phyloP scores from a whole-genome alignment of 2,329 filamentous ascomycete genomes.

The Thelonectria discophora region DNA sequence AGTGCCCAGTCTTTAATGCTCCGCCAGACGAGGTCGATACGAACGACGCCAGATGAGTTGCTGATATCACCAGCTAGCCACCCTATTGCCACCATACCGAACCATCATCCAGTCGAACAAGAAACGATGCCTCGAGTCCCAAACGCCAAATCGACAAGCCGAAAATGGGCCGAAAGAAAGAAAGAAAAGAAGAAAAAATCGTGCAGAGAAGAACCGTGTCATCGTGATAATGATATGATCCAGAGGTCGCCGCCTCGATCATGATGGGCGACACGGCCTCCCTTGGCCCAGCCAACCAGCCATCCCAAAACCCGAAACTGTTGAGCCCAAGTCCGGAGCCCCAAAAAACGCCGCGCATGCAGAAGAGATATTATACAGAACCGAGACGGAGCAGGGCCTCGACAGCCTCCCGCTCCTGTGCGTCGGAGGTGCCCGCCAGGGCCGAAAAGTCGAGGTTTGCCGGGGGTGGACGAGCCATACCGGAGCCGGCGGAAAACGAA shows the following conservation, averaged over 20 bases:
- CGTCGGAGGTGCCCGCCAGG: slow-evolving; percentile 64
- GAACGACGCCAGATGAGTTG: slow-evolving; percentile 15
- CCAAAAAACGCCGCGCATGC: slow-evolving; percentile 63
- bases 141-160: slow-evolving; percentile 38
- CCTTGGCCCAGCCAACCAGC: slow-evolving; percentile 45
- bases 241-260: slow-evolving; percentile 46
- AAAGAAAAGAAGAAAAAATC: slow-evolving; percentile 24
- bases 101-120: slow-evolving; percentile 25
- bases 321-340: slow-evolving; percentile 34
- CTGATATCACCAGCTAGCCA: slow-evolving; percentile 10
- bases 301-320: slow-evolving; percentile 33
- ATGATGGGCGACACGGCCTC: slow-evolving; percentile 45
- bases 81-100: slow-evolving; percentile 27
- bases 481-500: slow-evolving; percentile 59
- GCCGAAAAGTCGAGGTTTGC: slow-evolving; percentile 62
- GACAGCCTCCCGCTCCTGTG: slow-evolving; percentile 82
- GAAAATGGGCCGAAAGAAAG: slow-evolving; percentile 21
- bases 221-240: slow-evolving; percentile 44
- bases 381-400: slow-evolving; percentile 83
- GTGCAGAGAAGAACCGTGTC: slow-evolving; percentile 43
- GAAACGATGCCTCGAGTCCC: slow-evolving; percentile 31
- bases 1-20: slow-evolving; percentile 25
- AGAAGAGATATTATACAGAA: slow-evolving; percentile 71
- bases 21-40: slow-evolving; percentile 12
- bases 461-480: slow-evolving; percentile 63